phyloP scores from a whole-genome alignment of 768 basidiomycete genomes.

The Saitozyma sp. region DNA sequence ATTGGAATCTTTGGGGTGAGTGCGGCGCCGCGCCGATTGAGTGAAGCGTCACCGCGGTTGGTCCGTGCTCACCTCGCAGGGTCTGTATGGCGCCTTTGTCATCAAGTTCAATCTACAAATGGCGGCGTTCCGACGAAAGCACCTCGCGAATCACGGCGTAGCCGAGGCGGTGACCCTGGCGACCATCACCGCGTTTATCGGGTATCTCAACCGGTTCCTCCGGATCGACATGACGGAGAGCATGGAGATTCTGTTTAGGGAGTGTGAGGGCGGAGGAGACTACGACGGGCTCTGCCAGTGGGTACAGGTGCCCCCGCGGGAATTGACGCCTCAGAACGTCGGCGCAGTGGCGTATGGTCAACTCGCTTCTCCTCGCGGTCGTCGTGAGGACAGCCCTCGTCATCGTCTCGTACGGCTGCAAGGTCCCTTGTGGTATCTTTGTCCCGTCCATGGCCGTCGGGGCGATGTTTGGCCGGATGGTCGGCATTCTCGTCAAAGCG shows the following conservation, averaged over 20 bases:
- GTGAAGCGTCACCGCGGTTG: neutral
- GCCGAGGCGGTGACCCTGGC: slow-evolving; percentile 87
- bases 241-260: slow-evolving; percentile 89
- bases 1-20: slow-evolving; percentile 92
- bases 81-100: slow-evolving; percentile 93
- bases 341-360: slow-evolving; percentile 91
- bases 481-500: slow-evolving; percentile 94
- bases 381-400: slow-evolving; percentile 82
- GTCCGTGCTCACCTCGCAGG: slow-evolving; percentile 58
- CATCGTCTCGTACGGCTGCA: slow-evolving; percentile 89
- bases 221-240: slow-evolving; percentile 97
- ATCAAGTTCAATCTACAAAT: slow-evolving; percentile 96
- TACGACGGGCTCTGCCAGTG: slow-evolving; percentile 94
- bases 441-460: slow-evolving; percentile 99
- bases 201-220: slow-evolving; percentile 91
- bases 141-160: slow-evolving; percentile 77
- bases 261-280: slow-evolving; percentile 90
- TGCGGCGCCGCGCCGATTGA: slow-evolving; percentile 6
- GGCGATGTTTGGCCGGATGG: slow-evolving; percentile 93
- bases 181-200: slow-evolving; percentile 82
- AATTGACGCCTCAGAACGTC: slow-evolving; percentile 62
- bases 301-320: slow-evolving; percentile 49
- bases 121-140: slow-evolving; percentile 88
- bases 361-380: slow-evolving; percentile 86
- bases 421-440: slow-evolving; percentile 96